Evolutionary conservation across 331 rosid species (phyloP).

Genomic region (Rosa hybrid): DNA sequence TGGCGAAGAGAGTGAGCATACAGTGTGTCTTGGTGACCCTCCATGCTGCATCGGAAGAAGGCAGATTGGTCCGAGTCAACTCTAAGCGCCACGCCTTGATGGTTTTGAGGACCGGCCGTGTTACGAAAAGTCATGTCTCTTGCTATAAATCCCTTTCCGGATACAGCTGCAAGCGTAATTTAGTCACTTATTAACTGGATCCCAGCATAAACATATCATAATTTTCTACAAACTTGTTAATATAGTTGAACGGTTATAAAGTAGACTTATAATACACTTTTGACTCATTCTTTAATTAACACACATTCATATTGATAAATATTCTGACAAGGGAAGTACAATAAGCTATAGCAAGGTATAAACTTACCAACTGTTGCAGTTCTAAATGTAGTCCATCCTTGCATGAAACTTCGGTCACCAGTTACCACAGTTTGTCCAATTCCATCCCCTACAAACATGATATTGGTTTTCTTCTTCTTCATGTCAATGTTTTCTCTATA

Average conservation of each 20-base stretch:
- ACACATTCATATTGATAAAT: background rate
- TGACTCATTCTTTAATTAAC: background rate
- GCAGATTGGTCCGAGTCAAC: constrained; percentile 95
- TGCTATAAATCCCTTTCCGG: constrained; percentile 87
- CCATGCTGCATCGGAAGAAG: constrained; percentile 80
- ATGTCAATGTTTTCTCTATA: constrained; percentile 79
- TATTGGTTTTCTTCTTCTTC: constrained; percentile 82
- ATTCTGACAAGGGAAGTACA: background rate
- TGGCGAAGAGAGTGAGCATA: constrained; percentile 87
- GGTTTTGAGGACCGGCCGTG: constrained; percentile 75
- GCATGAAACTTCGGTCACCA: constrained; percentile 73
- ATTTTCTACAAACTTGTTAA: background rate
- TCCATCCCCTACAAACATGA: constrained; percentile 84
- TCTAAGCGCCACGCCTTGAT: constrained; percentile 83
- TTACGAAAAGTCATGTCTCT: constrained; percentile 80
- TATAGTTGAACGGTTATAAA: background rate
- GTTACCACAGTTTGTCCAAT: constrained; percentile 79
- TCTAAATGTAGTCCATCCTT: constrained; percentile 97
- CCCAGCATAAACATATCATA: background rate
- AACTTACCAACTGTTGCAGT: constrained; percentile 85
- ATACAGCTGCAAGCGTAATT: constrained; percentile 53
- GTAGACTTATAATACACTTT: background rate
- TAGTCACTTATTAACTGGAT: background rate
- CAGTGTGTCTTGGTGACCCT: constrained; percentile 92
- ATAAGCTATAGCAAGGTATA: background rate